phyloP scores from a whole-genome alignment of 345 rosid species.

The Salix brachista region DNA sequence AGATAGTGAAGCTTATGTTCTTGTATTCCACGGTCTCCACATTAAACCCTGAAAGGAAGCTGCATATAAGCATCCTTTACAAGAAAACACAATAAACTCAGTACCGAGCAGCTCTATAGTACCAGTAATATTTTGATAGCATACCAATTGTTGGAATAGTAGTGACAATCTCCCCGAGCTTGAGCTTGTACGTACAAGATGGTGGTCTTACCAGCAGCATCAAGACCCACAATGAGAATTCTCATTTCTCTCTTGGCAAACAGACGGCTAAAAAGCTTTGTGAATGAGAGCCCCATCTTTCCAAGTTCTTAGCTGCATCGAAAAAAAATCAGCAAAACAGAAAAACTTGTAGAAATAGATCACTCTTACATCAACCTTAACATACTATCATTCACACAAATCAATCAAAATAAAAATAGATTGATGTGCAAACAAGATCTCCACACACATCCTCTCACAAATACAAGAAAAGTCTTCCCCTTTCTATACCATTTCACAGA shows the following conservation, averaged over 20 bases:
- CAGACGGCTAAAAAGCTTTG: constrained; percentile 21
- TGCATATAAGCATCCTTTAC: neutral
- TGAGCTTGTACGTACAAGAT: constrained; percentile 22
- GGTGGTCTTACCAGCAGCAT: constrained; percentile 25
- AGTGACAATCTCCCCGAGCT: constrained; percentile 22
- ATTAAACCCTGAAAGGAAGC: constrained; percentile 6
- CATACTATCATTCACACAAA: no score
- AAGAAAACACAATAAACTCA: neutral
- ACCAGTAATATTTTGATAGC: neutral
- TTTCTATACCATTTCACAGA: neutral
- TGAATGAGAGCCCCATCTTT: constrained; percentile 23
- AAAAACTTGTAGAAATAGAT: neutral
- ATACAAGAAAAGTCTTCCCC: neutral
- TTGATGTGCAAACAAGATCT: no score
- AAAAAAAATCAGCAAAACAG: neutral
- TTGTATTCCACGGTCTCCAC: constrained; percentile 25
- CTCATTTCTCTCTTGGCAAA: constrained; percentile 23
- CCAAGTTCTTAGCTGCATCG: constrained; percentile 4
- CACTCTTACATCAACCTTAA: neutral
- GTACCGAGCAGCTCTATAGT: neutral
- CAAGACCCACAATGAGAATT: constrained; percentile 23
- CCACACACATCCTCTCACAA: no score
- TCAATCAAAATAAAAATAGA: no score
- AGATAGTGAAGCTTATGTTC: constrained; percentile 24
- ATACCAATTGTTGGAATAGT: constrained; percentile 24